Percentiles rank a stretch among this genome's conserved stretches.
Evolutionary conservation across 371 early-diverging fungal genomes (phyloP).

Genomic region (Blakeslea trispora): DNA sequence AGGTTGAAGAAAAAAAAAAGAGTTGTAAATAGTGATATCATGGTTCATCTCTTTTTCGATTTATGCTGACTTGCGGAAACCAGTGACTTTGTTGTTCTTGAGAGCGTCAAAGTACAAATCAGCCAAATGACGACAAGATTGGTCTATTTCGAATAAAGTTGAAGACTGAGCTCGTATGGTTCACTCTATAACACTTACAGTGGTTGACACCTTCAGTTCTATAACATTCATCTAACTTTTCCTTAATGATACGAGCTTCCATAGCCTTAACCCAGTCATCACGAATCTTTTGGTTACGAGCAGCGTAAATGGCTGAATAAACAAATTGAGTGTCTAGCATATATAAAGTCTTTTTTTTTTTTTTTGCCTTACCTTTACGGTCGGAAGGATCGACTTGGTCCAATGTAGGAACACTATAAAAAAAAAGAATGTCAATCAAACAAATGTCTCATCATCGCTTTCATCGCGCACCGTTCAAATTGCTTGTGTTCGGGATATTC

Average conservation of each 20-base stretch:
- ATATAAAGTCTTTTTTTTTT: neutral
- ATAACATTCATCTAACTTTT: conserved; percentile 79
- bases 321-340: too few species aligned
- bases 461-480: conserved; percentile 43
- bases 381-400: conserved; percentile 50
- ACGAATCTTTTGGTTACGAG: conserved; percentile 75
- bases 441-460: neutral
- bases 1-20: too few species aligned
- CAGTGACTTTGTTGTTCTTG: conserved; percentile 52
- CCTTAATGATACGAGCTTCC: conserved; percentile 77
- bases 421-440: conserved; percentile 2
- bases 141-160: too few species aligned
- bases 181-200: conserved; percentile 64
- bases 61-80: conserved; percentile 39
- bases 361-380: conserved; percentile 44
- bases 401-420: conserved; percentile 45
- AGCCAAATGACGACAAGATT: conserved; percentile 51
- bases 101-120: conserved; percentile 46
- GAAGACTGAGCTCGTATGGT: too few species aligned
- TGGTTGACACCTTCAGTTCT: conserved; percentile 84
- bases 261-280: conserved; percentile 86
- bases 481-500: conserved; percentile 53
- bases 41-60: neutral
- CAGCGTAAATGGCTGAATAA: conserved; percentile 75
- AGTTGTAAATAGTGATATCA: too few species aligned